Conservation (phyloP, 345 rosid genomes). For the Eucalyptus caleyi region DNA sequence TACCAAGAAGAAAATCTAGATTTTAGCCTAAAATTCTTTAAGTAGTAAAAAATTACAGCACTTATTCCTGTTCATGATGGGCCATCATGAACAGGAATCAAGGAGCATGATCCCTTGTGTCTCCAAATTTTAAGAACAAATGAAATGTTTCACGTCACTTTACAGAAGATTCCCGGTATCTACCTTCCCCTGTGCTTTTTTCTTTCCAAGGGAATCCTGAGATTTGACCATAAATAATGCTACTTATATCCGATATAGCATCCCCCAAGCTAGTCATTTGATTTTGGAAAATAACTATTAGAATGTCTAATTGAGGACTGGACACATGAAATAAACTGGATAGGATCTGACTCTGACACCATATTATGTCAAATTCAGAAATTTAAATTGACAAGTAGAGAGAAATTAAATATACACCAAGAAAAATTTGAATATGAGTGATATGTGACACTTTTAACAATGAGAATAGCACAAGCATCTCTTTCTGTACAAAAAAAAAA, state of each 20-base stretch:
- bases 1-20: not conserved
- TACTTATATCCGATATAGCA: no score
- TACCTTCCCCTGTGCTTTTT: not conserved
- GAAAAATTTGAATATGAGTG: not conserved
- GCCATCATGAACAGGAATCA: not conserved
- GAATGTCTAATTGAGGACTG: not conserved
- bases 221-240: not conserved
- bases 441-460: not conserved
- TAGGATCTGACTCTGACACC: accelerated
- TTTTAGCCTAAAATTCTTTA: not conserved
- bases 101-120: not conserved
- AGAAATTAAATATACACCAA: not conserved
- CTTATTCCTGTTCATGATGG: not conserved
- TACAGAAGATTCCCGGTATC: not conserved
- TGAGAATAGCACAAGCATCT: not conserved
- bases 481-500: not conserved
- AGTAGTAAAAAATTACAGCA: not conserved
- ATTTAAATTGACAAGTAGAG: not conserved
- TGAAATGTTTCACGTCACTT: not conserved
- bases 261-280: not conserved
- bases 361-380: not conserved
- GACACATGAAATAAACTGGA: not conserved
- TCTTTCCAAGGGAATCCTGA: not conserved
- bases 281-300: not conserved
- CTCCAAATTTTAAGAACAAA: not conserved